Evolutionary conservation across 2,329 filamentous ascomycete genomes (phyloP), one percentile per base, ranked within the genome.

Genomic region (Alternaria consortialis): DNA sequence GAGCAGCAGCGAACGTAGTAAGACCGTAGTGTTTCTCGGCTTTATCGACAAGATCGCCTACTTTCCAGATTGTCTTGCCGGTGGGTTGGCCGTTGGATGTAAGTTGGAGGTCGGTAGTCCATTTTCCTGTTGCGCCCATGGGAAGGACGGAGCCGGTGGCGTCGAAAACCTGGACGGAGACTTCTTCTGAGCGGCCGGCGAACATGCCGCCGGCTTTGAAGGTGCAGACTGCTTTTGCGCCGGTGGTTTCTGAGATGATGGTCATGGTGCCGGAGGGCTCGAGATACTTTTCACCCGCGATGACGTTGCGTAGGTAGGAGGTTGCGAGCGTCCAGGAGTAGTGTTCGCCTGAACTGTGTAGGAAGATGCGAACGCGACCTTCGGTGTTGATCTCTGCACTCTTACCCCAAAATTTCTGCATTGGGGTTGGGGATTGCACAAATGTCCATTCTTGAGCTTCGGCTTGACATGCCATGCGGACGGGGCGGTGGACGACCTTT

Each of bases 331-430:
- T 90, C 93, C 93, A 99, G 69, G 90, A 94, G 81, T 94, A 99
- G 62, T 88, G 86, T 76, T 98, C 94, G 56, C 92, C 91, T 1
- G 83, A 86, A 7, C 86, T 85, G 74, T 95, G 89, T 29, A 99
- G 82, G 39, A 89, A 88, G 39, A 97, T 84, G 50, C 94, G 88
- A 4, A 93, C 89, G 27, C 92, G 91, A 2, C 95, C 95, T 56
- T 97, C 94, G 0, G 93, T 98, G 62, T 92, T 95, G 64, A 99
- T 88, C 79, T 99, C 95, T 3, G 93, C 93, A 56, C 91, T 94
- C 82, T 98, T 98, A 57, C 95, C 95, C 95, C 95, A 98, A 82
- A 99, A 99, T 76, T 98, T 98, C 76, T 99, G 94, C 23, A 91
- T 90, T 0, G 95, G 95, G 58, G 91, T 90, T 0, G 95, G 92